These are phyloP conservation scores for Malassezia sp. DNA, from an alignment of 1,284 basidiomycete genomes.

Conservation along the genomic window DNA sequence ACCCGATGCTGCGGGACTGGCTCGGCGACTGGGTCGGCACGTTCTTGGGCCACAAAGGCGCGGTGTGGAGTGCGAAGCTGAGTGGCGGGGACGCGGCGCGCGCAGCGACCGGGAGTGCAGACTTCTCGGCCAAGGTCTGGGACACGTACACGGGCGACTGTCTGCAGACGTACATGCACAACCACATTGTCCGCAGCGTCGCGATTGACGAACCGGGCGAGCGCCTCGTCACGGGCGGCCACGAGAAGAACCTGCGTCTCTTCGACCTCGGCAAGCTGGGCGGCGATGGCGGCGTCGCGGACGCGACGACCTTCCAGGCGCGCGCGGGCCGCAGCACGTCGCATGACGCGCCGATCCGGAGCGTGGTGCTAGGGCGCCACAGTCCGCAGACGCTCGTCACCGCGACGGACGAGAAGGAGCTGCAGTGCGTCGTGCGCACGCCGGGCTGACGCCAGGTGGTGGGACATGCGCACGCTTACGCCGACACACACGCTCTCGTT, in stretches of 20 bases:
- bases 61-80: constrained; percentile 92
- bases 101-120: constrained; percentile 86
- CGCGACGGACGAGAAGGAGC: constrained; percentile 77
- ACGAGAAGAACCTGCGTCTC: constrained; percentile 92
- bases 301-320: constrained; percentile 60
- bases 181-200: constrained; percentile 93
- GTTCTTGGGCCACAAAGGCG: constrained; percentile 93
- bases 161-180: constrained; percentile 86
- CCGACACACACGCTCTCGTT: constrained; percentile 64
- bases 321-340: constrained; percentile 48
- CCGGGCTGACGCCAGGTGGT: constrained; percentile 71
- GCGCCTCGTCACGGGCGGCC: constrained; percentile 76
- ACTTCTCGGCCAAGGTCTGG: constrained; percentile 99
- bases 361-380: constrained; percentile 68
- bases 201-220: constrained; percentile 62
- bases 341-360: constrained; percentile 81
- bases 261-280: constrained; percentile 60
- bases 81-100: constrained; percentile 57
- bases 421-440: constrained; percentile 65
- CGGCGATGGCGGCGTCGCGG: too few species aligned
- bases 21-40: constrained; percentile 96
- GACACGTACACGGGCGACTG: constrained; percentile 78
- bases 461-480: constrained; percentile 73
- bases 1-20: constrained; percentile 45
- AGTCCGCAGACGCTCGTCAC: constrained; percentile 63